Evolutionary conservation across 495 filamentous ascomycete species (phyloP).

Genomic region (Choiromyces venosus): DNA sequence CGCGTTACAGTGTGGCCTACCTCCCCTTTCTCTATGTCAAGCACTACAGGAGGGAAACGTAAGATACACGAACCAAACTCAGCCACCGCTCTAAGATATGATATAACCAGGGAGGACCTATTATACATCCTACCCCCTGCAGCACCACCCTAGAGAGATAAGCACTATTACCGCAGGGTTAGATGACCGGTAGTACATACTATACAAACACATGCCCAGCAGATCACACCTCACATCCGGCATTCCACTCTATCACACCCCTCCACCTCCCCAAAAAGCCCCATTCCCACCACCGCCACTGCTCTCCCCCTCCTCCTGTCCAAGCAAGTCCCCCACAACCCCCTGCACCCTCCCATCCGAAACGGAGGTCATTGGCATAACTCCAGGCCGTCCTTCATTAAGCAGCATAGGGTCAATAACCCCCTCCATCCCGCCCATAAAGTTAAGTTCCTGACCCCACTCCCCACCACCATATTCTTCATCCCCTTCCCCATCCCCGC

Average conservation of each 20-base stretch:
- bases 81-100: neutral
- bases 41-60: neutral
- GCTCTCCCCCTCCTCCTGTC: slow-evolving; percentile 18
- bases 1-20: neutral
- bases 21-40: too few species aligned
- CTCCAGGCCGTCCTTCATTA: slow-evolving; percentile 11
- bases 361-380: slow-evolving; percentile 1
- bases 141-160: neutral
- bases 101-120: neutral
- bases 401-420: slow-evolving; percentile 5
- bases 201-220: neutral
- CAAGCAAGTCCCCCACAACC: slow-evolving; percentile 34
- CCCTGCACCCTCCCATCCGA: slow-evolving; percentile 35
- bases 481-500: slow-evolving; percentile 21
- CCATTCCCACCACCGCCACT: slow-evolving; percentile 2
- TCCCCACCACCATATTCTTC: slow-evolving; percentile 9
- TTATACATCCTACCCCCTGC: neutral
- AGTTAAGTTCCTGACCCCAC: slow-evolving; percentile 12
- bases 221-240: neutral
- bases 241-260: neutral
- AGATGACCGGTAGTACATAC: neutral
- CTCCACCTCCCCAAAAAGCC: neutral
- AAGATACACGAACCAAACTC: neutral
- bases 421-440: neutral
- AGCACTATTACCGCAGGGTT: neutral